Percentiles rank a stretch among this genome's conserved stretches.
Evolutionary conservation across 495 filamentous ascomycete species (phyloP).

Genomic region (Aspergillus baeticus): DNA sequence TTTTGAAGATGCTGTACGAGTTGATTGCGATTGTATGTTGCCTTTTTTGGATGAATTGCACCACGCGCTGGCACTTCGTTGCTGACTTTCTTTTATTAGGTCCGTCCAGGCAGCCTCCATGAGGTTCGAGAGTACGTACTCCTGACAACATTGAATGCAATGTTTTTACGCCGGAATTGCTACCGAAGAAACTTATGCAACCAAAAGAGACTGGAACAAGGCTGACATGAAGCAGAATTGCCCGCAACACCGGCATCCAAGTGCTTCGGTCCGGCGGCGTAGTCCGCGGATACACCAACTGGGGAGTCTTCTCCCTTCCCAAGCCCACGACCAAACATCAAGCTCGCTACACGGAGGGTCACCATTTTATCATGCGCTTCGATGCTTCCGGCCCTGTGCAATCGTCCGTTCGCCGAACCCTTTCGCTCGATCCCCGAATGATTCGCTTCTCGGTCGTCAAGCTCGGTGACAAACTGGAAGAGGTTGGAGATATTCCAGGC

Average conservation of each 20-base stretch:
- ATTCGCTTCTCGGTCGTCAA: slow-evolving; percentile 84
- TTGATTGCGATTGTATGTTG: slow-evolving; percentile 85
- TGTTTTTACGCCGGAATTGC: too few species aligned
- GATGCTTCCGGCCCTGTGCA: slow-evolving; percentile 72
- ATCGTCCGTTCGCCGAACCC: slow-evolving; percentile 64
- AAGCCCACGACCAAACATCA: slow-evolving; percentile 72
- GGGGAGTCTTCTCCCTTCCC: slow-evolving; percentile 86
- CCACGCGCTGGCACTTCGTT: neutral
- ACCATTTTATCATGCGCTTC: slow-evolving; percentile 98
- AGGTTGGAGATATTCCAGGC: slow-evolving; percentile 62
- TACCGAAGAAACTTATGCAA: neutral
- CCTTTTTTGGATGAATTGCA: neutral
- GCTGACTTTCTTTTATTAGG: slow-evolving; percentile 49
- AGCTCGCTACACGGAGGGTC: slow-evolving; percentile 73
- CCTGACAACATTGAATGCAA: neutral
- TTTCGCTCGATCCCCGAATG: slow-evolving; percentile 88
- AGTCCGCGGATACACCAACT: slow-evolving; percentile 88
- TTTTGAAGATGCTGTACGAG: slow-evolving; percentile 83
- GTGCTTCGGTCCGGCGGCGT: slow-evolving; percentile 86
- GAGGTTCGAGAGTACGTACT: slow-evolving; percentile 89
- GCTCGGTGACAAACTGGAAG: slow-evolving; percentile 73
- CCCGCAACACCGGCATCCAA: slow-evolving; percentile 76
- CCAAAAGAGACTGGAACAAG: neutral
- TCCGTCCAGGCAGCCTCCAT: slow-evolving; percentile 79
- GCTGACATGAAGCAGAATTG: slow-evolving; percentile 58